Conservation (phyloP, 495 filamentous ascomycete species). For the Lophiotrema nucula region DNA sequence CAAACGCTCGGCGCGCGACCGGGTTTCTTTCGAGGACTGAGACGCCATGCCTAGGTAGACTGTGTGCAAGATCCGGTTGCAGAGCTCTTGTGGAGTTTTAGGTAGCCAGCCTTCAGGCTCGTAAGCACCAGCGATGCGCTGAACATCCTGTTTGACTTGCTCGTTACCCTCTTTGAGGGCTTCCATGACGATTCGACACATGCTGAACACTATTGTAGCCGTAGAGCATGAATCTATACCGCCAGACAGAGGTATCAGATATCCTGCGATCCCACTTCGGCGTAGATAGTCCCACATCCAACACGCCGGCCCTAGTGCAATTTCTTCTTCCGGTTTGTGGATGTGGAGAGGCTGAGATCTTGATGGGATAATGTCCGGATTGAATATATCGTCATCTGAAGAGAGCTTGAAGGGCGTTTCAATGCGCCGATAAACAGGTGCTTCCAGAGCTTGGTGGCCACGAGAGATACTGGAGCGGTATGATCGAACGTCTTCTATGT, state of each 20-base stretch:
- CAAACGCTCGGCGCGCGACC: conserved; percentile 66
- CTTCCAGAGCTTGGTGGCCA: conserved; percentile 55
- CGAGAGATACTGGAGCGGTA: conserved; percentile 54
- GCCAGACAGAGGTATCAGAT: conserved; percentile 56
- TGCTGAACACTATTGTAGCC: conserved; percentile 61
- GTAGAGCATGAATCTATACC: conserved; percentile 72
- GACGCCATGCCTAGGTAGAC: conserved; percentile 77
- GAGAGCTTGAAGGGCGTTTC: conserved; percentile 47
- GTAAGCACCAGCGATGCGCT: conserved; percentile 58
- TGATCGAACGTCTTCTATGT: conserved; percentile 71
- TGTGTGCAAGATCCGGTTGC: conserved; percentile 64
- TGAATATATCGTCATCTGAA: conserved; percentile 30
- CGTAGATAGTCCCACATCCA: conserved; percentile 88
- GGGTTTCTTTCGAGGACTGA: conserved; percentile 70
- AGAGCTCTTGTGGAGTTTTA: conserved; percentile 44
- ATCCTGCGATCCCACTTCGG: conserved; percentile 35
- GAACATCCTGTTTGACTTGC: conserved; percentile 70
- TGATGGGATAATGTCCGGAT: conserved; percentile 35
- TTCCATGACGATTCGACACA: conserved; percentile 56
- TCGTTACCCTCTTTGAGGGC: conserved; percentile 62
- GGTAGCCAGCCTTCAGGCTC: conserved; percentile 55
- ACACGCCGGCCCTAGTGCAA: conserved; percentile 66
- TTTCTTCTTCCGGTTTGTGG: conserved; percentile 72
- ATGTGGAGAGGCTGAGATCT: conserved; percentile 46
- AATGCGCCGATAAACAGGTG: conserved; percentile 45